A percentile compares a stretch with the other conserved stretches of the same genome.
Conservation (phyloP, 140 eudicot genomes). For the Flaveria floridana region DNA sequence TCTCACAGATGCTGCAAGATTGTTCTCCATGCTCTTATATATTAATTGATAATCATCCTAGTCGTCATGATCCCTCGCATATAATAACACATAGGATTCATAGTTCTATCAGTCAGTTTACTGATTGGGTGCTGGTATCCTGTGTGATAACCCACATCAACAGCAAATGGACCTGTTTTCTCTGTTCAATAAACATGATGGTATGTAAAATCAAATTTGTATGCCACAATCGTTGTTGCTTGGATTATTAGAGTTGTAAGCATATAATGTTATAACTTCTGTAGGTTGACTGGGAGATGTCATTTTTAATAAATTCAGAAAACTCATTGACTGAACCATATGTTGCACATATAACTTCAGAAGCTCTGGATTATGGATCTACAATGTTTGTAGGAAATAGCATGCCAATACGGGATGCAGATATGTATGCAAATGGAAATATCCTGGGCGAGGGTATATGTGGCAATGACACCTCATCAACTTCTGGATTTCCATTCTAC, state of each 20-base stretch:
- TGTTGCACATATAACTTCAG: slow-evolving; percentile 56
- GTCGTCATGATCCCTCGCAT: slow-evolving; percentile 92
- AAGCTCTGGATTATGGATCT: slow-evolving; percentile 53
- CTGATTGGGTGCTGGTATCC: slow-evolving; percentile 48
- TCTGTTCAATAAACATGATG: slow-evolving; percentile 55
- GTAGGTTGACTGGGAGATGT: slow-evolving; percentile 77
- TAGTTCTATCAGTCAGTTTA: slow-evolving; percentile 49
- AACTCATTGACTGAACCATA: slow-evolving; percentile 82
- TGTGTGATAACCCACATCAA: slow-evolving; percentile 34
- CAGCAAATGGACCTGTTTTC: slow-evolving; percentile 48
- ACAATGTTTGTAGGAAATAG: slow-evolving; percentile 86
- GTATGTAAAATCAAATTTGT: slow-evolving; percentile 31
- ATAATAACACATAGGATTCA: slow-evolving; percentile 80
- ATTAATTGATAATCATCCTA: slow-evolving; percentile 75
- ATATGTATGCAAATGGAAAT: slow-evolving; percentile 66
- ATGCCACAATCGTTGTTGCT: not conserved
- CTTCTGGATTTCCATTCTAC: slow-evolving; percentile 56
- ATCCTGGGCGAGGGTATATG: slow-evolving; percentile 34
- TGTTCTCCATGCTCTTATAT: slow-evolving; percentile 68
- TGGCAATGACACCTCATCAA: slow-evolving; percentile 29
- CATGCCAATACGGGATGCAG: slow-evolving; percentile 94
- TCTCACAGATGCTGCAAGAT: slow-evolving; percentile 68
- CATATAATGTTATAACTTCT: slow-evolving; percentile 9
- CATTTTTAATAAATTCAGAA: slow-evolving; percentile 58
- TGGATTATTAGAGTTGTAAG: not conserved